These are phyloP conservation scores for Adansonia madagascariensis DNA, from an alignment of 441 rosid species.

Conservation along the genomic window DNA sequence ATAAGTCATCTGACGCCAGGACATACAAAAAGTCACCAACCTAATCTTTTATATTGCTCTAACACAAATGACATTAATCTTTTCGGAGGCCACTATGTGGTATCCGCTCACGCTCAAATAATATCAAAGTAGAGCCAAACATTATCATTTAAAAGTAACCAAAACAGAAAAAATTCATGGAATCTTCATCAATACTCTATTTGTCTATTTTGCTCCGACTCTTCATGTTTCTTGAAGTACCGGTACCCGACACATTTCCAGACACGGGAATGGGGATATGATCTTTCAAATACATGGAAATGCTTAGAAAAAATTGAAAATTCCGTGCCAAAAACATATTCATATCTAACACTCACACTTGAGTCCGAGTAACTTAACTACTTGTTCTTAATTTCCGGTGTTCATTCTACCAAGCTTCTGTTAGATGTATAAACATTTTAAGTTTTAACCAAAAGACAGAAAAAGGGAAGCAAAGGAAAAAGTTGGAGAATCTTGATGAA, in stretches of 20 bases:
- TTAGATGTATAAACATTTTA: not conserved
- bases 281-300: too few species aligned
- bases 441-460: slow-evolving; percentile 4
- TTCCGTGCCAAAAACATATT: too few species aligned
- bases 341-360: too few species aligned
- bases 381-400: not conserved
- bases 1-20: not conserved
- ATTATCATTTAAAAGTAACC: not conserved
- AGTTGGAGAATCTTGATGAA: not conserved
- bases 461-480: not conserved
- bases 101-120: not conserved
- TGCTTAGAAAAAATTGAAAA: too few species aligned
- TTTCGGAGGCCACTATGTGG: not conserved
- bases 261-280: too few species aligned
- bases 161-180: not conserved
- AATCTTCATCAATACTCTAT: not conserved
- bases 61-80: not conserved
- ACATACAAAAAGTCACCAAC: not conserved
- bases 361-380: too few species aligned
- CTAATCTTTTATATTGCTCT: not conserved
- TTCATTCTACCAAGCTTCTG: not conserved
- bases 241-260: too few species aligned
- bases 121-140: not conserved
- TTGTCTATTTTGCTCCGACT: not conserved
- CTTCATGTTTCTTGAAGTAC: too few species aligned